These are phyloP conservation scores for Fusarium newnesense DNA, from an alignment of 2,329 filamentous ascomycete species.

Conservation along the genomic window DNA sequence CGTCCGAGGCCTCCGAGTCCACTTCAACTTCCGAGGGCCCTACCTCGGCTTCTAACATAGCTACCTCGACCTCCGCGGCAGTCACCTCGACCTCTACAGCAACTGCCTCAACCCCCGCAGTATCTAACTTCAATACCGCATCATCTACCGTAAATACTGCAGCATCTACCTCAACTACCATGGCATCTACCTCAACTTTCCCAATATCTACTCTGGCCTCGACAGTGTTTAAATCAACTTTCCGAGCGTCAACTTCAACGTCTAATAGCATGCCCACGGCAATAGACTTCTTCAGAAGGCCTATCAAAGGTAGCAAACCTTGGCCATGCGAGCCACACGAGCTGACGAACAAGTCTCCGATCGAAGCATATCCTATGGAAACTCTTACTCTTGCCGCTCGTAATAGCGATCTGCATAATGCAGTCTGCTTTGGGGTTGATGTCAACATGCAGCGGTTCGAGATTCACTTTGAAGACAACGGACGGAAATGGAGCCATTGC, in stretches of 20 bases:
- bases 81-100: too few species aligned
- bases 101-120: too few species aligned
- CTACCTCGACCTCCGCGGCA: too few species aligned
- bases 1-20: background rate
- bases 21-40: too few species aligned
- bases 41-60: too few species aligned
- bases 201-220: too few species aligned
- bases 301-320: background rate
- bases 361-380: background rate
- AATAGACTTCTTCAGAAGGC: background rate
- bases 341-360: background rate
- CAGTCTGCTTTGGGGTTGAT: background rate
- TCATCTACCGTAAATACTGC: too few species aligned
- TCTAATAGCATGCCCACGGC: background rate
- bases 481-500: background rate
- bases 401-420: rapidly evolving
- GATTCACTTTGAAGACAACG: background rate
- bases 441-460: background rate
- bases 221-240: too few species aligned
- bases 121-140: too few species aligned
- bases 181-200: too few species aligned
- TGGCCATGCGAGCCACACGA: rapidly evolving
- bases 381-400: background rate
- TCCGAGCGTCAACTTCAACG: background rate
- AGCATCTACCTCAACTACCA: too few species aligned